Base-by-base conservation (phyloP, 495 filamentous ascomycete species). In the Cercophora sp. region DNA sequence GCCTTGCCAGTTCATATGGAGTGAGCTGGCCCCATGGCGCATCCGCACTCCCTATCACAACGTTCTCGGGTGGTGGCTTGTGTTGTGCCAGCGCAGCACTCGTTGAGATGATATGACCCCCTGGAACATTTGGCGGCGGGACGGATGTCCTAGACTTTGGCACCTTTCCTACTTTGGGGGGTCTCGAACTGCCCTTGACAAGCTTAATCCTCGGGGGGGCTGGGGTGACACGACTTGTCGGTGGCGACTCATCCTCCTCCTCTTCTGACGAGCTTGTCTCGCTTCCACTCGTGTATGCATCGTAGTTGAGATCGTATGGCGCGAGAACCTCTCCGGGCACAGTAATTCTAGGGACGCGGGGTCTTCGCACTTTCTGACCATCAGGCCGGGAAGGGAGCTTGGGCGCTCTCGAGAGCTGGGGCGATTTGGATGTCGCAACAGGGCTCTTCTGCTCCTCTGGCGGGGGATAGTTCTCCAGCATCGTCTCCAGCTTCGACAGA, bases 1-100 rank as follows among this genome's bases (percentile, higher is more conserved):
- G 75, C 44, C 84, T 85, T 3, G 89, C 91, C 72, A 98, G 89
- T 59, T 98, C 93, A 70, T 84, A 96, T 22, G 85, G 81, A 0
- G 91, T 96, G 32, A 98, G 78, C 47, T 89, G 86, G 55, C 92
- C 77, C 93, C 93, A 98, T 0, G 93, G 93, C 24, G 86, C 74
- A 60, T 92, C 82, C 51, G 81, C 72, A 60, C 87, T 89, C 15
- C 93, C 93, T 5, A 76, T 70, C 25, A 81, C 76, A 13, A 88
- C 87, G 65, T 92, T 83, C 25, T 82, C 77, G 0, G 91, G 91
- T 1, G 91, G 90, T 6, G 88, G 87, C 32, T 84, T 81, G 2
- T 93, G 77, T 54, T 85, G 73, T 0, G 88, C 85, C 40, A 96
- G 72, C 5, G 85, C 88, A 64, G 85, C 86, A 65, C 85, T 90